Evolutionary conservation across 768 basidiomycete genomes (phyloP).

Genomic region (Daedalea quercina): DNA sequence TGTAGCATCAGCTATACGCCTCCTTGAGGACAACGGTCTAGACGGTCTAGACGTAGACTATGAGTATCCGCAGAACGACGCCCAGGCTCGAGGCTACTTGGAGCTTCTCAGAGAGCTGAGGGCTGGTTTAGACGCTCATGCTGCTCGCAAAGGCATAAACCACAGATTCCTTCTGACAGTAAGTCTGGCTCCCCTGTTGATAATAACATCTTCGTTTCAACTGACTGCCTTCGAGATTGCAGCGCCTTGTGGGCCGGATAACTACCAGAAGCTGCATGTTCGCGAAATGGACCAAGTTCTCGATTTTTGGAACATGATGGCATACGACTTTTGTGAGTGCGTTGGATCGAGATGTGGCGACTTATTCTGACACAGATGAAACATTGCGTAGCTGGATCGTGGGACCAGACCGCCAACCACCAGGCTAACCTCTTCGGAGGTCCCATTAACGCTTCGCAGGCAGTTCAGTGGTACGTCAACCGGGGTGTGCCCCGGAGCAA

Average conservation of each 20-base stretch:
- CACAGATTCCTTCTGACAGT: constrained; percentile 74
- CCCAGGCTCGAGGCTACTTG: constrained; percentile 79
- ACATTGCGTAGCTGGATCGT: constrained; percentile 54
- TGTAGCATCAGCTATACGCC: constrained; percentile 67
- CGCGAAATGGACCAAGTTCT: constrained; percentile 83
- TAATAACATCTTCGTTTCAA: neutral
- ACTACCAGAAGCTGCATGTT: constrained; percentile 75
- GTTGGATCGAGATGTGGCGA: neutral
- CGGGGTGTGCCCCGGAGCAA: constrained; percentile 73
- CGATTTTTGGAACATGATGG: constrained; percentile 98
- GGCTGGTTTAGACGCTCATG: constrained; percentile 67
- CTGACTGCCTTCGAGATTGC: constrained; percentile 52
- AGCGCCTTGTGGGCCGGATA: constrained; percentile 85
- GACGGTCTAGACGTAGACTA: constrained; percentile 93
- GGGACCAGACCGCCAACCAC: constrained; percentile 66
- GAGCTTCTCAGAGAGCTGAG: constrained; percentile 75
- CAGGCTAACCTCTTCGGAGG: constrained; percentile 82
- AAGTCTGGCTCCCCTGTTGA: constrained; percentile 17
- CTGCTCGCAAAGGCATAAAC: constrained; percentile 51
- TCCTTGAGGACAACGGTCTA: constrained; percentile 88
- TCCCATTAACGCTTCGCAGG: constrained; percentile 53
- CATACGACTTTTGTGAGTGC: constrained; percentile 72
- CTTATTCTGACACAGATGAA: neutral
- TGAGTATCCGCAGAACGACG: constrained; percentile 80
- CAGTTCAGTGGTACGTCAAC: constrained; percentile 62